Percentiles rank a stretch among this genome's conserved stretches.
phyloP scores from a whole-genome alignment of 306 rosid species.

The Inga leiocalycina region DNA sequence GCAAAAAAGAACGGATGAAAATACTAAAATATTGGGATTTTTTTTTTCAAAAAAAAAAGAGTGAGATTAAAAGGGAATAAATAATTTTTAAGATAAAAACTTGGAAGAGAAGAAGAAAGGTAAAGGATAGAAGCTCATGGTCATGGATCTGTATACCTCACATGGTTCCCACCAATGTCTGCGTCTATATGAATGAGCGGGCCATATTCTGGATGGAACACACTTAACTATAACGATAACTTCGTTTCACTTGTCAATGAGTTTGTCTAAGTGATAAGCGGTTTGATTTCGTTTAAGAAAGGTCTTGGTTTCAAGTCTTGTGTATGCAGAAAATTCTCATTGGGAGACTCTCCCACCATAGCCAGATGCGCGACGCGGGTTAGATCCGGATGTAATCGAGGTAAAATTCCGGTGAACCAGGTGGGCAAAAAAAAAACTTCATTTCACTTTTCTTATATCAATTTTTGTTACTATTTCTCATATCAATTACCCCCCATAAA shows the following conservation, averaged over 20 bases:
- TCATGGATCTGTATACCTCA: constrained; percentile 21
- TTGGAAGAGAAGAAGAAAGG: not conserved
- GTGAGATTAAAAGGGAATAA: not conserved
- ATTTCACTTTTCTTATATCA: not conserved
- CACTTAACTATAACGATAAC: not conserved
- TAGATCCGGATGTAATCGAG: too few relatives aligned
- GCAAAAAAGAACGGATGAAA: not conserved
- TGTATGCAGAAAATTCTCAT: too few relatives aligned
- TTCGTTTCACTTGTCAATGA: not conserved
- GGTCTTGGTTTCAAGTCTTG: too few relatives aligned
- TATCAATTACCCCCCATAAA: too few relatives aligned
- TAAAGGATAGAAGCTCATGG: not conserved
- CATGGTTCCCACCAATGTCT: constrained; percentile 61
- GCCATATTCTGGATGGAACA: constrained; percentile 54
- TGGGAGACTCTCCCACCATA: too few relatives aligned
- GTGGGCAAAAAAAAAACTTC: not conserved
- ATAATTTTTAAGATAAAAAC: not conserved
- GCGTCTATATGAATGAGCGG: constrained; percentile 46
- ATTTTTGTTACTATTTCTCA: too few relatives aligned
- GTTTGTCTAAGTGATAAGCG: too few relatives aligned
- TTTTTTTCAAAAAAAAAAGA: not conserved
- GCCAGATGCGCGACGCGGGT: too few relatives aligned
- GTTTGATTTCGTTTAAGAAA: too few relatives aligned
- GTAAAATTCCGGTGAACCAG: too few relatives aligned
- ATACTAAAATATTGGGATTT: not conserved